Conservation (phyloP, 768 basidiomycete genomes). For the Lactarius deliciosus region DNA sequence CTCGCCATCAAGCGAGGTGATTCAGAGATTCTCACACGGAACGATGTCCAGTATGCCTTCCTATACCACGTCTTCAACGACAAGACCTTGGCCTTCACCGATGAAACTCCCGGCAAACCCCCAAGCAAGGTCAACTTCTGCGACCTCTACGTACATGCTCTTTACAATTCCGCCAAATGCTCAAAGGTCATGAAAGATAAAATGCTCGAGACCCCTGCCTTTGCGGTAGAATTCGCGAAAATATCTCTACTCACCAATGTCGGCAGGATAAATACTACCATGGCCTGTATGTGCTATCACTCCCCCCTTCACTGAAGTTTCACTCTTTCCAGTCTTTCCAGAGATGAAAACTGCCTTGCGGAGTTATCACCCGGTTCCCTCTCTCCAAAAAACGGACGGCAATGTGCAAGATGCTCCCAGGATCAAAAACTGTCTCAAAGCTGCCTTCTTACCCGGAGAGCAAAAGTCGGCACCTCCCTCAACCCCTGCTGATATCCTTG, state of each 20-base stretch:
- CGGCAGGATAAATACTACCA: constrained; percentile 88
- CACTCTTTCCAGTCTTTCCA: constrained; percentile 65
- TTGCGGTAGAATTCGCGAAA: constrained; percentile 78
- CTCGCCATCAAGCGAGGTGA: constrained; percentile 81
- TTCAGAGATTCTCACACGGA: constrained; percentile 77
- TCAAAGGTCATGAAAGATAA: constrained; percentile 88
- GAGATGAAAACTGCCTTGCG: constrained; percentile 91
- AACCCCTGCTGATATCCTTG: constrained; percentile 71
- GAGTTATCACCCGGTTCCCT: constrained; percentile 90
- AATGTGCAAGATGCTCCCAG: constrained; percentile 90
- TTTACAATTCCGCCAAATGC: constrained; percentile 79
- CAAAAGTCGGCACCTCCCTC: constrained; percentile 63
- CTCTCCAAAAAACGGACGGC: constrained; percentile 82
- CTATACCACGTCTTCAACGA: constrained; percentile 78
- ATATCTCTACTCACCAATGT: constrained; percentile 85
- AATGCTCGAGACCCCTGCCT: constrained; percentile 78
- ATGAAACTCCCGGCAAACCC: constrained; percentile 49
- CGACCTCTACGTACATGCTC: constrained; percentile 79
- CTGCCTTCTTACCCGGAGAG: constrained; percentile 71
- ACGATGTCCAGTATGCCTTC: constrained; percentile 86
- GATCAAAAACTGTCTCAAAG: constrained; percentile 89
- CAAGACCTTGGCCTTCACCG: constrained; percentile 65
- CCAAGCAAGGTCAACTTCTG: constrained; percentile 65
- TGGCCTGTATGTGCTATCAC: constrained; percentile 62
- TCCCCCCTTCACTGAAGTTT: constrained; percentile 21